Evolutionary conservation across 2,329 filamentous ascomycete species (phyloP).

Genomic region (Ophiostoma australiae): DNA sequence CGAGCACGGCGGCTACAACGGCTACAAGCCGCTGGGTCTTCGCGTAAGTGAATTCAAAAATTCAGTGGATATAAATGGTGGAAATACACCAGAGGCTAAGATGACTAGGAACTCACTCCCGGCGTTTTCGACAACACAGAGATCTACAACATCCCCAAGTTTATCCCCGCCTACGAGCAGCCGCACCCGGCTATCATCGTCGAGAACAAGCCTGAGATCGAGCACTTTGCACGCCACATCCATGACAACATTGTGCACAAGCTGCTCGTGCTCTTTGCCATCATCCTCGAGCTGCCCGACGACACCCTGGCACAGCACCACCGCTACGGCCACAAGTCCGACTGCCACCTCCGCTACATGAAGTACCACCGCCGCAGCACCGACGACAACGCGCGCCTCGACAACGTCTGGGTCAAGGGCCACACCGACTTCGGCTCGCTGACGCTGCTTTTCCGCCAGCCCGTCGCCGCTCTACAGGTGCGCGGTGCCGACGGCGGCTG

Average conservation of each 20-base stretch:
- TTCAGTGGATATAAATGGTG: background rate
- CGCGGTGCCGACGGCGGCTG: conserved; percentile 39
- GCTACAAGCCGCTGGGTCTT: conserved; percentile 43
- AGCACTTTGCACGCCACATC: conserved; percentile 44
- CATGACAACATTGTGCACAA: conserved; percentile 50
- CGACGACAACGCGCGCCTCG: conserved; percentile 35
- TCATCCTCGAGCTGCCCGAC: conserved; percentile 55
- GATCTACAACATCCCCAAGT: conserved; percentile 58
- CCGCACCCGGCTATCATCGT: conserved; percentile 44
- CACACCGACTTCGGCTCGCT: conserved; percentile 52
- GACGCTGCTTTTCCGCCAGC: conserved; percentile 51
- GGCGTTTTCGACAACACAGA: conserved; percentile 51
- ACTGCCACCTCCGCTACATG: conserved; percentile 58
- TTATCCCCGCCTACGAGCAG: conserved; percentile 42
- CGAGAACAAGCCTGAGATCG: conserved; percentile 50
- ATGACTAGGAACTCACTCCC: conserved; percentile 22
- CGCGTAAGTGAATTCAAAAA: background rate
- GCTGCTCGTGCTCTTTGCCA: conserved; percentile 55
- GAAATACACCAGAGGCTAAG: background rate
- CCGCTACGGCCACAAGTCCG: conserved; percentile 49
- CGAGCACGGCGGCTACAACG: conserved; percentile 48
- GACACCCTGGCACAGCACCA: conserved; percentile 52
- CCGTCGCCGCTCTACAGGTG: conserved; percentile 50
- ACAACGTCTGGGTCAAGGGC: conserved; percentile 33
- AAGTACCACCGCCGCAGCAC: conserved; percentile 43